Conservation (phyloP, 306 rosid genomes). For the Prunus davidiana region DNA sequence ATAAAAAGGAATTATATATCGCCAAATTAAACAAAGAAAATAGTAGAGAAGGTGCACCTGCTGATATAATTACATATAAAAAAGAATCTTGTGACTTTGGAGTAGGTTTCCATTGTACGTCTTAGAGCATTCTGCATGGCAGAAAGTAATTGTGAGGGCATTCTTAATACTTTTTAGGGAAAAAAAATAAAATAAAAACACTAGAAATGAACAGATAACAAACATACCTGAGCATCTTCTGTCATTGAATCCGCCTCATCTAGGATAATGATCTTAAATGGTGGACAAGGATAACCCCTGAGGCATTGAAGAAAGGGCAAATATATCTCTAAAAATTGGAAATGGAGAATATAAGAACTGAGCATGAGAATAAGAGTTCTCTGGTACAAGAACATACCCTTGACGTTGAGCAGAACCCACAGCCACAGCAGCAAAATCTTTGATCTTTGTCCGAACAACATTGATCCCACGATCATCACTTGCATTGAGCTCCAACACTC, state of each 20-base stretch:
- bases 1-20: neutral
- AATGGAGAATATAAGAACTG: neutral
- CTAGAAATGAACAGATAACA: conserved; percentile 3
- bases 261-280: conserved; percentile 83
- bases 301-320: conserved; percentile 12
- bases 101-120: conserved; percentile 92
- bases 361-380: neutral
- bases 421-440: conserved; percentile 84
- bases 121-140: conserved; percentile 82
- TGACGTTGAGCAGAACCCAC: conserved; percentile 52
- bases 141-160: conserved; percentile 13
- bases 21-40: conserved; percentile 4
- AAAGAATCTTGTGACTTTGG: conserved; percentile 90
- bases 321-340: neutral
- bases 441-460: conserved; percentile 90
- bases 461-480: conserved; percentile 97
- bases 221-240: conserved; percentile 91
- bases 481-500: conserved; percentile 95
- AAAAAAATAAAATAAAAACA: too few relatives aligned
- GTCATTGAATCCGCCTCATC: conserved; percentile 99
- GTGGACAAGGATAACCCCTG: conserved; percentile 88
- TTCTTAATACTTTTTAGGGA: neutral
- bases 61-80: conserved; percentile 95
- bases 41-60: conserved; percentile 43
- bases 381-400: conserved; percentile 41